A percentile compares a stretch with the other conserved stretches of the same genome.
phyloP scores from a whole-genome alignment of 169 alveolate genomes.

The Eimeria necatrix region DNA sequence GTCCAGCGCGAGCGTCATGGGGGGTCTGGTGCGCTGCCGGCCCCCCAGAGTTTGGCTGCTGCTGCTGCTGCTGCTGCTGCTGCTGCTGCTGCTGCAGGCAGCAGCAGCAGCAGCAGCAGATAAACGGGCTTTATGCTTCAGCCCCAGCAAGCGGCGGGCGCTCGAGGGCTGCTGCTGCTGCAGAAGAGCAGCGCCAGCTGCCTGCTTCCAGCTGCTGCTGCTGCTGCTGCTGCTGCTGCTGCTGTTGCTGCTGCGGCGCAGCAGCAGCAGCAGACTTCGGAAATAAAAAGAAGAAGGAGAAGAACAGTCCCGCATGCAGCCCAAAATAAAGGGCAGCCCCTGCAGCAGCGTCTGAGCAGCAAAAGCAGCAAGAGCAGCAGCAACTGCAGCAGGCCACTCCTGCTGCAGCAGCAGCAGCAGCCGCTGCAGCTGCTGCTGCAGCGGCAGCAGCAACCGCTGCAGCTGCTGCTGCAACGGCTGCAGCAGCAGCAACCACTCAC shows the following conservation, averaged over 20 bases:
- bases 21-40: conserved; percentile 67
- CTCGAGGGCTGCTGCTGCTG: conserved; percentile 7
- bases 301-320: conserved; percentile 11
- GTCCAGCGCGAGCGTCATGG: conserved; percentile 78
- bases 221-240: conserved; percentile 32
- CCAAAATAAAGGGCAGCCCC: conserved; percentile 15
- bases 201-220: conserved; percentile 6
- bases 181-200: background rate
- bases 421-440: background rate
- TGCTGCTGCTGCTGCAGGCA: conserved; percentile 1
- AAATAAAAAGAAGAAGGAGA: background rate
- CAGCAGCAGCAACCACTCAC: background rate
- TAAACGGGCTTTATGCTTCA: background rate
- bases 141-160: conserved; percentile 24
- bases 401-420: background rate
- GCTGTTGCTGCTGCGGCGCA: conserved; percentile 11
- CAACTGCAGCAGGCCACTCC: conserved; percentile 5
- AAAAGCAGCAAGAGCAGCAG: background rate
- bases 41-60: conserved; percentile 22
- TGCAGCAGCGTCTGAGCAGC: background rate
- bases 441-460: no score
- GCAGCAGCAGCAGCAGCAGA: background rate
- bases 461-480: no score
- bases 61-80: conserved; percentile 29
- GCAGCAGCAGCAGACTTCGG: conserved; percentile 5